These are phyloP conservation scores for Seiridium cupressi DNA, from an alignment of 2,329 filamentous ascomycete species.

Conservation along the genomic window DNA sequence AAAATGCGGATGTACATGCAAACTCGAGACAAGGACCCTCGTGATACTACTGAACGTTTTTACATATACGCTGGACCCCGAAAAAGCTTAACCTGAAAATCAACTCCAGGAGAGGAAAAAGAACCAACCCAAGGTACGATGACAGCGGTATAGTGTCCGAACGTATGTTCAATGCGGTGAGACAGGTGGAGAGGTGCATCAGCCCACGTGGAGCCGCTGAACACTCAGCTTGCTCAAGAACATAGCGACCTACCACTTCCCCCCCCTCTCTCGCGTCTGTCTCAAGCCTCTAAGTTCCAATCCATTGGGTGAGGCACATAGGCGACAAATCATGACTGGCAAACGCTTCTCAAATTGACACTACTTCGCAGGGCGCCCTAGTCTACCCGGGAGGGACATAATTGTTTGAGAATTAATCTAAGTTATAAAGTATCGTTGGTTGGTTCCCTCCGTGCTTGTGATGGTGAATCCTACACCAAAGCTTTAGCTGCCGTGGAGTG, in stretches of 20 bases:
- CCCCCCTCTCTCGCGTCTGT: not conserved
- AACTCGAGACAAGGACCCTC: too few relatives aligned
- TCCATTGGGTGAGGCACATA: not conserved
- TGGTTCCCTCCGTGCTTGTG: constrained; percentile 1
- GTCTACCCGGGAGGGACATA: not conserved
- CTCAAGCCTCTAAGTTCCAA: not conserved
- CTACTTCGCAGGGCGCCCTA: not conserved
- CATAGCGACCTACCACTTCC: not conserved
- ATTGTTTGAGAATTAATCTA: not conserved
- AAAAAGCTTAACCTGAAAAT: too few relatives aligned
- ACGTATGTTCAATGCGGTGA: not conserved
- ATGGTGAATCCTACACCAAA: not conserved
- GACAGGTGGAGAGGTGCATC: not conserved
- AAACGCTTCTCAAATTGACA: not conserved
- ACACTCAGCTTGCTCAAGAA: not conserved
- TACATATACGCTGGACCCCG: too few relatives aligned
- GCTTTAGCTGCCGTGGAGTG: not conserved
- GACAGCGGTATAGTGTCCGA: not conserved
- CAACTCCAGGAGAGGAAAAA: too few relatives aligned
- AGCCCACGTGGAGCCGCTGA: not conserved
- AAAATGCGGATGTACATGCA: too few relatives aligned
- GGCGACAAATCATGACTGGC: not conserved
- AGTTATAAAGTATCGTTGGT: not conserved
- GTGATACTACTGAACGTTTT: too few relatives aligned
- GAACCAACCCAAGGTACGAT: not conserved